Evolutionary conservation across 257 asterid species (phyloP).

Genomic region (Solanum virginianum): DNA sequence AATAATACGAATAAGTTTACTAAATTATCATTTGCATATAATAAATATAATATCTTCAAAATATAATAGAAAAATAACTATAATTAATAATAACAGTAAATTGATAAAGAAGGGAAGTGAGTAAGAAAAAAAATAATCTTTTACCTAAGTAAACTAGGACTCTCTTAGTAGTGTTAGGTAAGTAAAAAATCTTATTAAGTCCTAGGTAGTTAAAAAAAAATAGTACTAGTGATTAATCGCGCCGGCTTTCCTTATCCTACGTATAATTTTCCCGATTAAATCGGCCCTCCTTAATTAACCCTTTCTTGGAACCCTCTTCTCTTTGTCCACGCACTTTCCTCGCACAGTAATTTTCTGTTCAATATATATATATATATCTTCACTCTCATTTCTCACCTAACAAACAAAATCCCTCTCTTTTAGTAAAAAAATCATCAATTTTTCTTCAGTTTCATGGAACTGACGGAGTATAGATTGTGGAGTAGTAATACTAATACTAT

Average conservation of each 20-base stretch:
- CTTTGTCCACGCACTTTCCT: background rate
- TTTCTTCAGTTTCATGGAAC: constrained; percentile 8
- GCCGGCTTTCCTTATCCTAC: background rate
- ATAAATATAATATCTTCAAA: too few species aligned
- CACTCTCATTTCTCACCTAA: constrained; percentile 3
- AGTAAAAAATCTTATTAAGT: background rate
- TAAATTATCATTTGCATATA: too few species aligned
- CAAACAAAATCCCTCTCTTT: background rate
- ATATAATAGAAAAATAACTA: too few species aligned
- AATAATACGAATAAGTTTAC: too few species aligned
- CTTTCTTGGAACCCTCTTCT: background rate
- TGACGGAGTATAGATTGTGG: constrained; percentile 34
- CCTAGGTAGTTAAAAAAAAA: background rate
- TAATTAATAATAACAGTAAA: too few species aligned
- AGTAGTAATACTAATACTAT: background rate
- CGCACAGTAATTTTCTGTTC: background rate
- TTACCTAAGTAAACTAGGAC: background rate
- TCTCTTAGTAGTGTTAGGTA: background rate
- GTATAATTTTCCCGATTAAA: background rate
- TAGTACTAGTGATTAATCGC: background rate
- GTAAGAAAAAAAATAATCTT: background rate
- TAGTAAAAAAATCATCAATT: background rate
- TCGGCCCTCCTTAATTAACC: background rate
- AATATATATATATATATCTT: background rate
- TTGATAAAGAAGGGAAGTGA: too few species aligned